phyloP scores from a whole-genome alignment of 2,329 filamentous ascomycete species.

The Penicillium sp. region DNA sequence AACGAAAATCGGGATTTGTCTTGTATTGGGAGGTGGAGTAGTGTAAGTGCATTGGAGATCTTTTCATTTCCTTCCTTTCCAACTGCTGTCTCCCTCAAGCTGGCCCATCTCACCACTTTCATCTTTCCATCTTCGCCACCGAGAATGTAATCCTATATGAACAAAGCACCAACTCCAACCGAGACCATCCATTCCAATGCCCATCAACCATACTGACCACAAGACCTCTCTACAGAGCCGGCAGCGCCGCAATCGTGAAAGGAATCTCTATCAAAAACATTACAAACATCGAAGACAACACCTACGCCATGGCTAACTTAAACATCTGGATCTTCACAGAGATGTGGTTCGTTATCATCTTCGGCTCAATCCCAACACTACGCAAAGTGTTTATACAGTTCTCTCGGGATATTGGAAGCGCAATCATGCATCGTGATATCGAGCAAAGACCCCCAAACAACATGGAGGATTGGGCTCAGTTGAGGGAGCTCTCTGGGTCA shows the following conservation, averaged over 20 bases:
- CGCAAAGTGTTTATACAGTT: not conserved
- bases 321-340: conserved; percentile 24
- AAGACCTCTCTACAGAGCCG: conserved; percentile 6
- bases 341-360: conserved; percentile 25
- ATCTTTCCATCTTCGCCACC: too few relatives aligned
- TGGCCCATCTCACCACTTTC: too few relatives aligned
- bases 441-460: not conserved
- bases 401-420: not conserved
- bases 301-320: conserved; percentile 17
- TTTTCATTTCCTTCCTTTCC: not conserved
- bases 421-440: not conserved
- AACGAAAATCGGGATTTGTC: conserved; percentile 18
- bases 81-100: too few relatives aligned
- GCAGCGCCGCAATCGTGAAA: conserved; percentile 21
- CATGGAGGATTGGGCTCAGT: not conserved
- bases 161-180: too few relatives aligned
- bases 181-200: too few relatives aligned
- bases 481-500: not conserved
- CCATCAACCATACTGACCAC: not conserved
- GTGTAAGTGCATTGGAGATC: conserved; percentile 8
- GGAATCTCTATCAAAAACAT: conserved; percentile 20
- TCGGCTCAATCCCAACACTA: conserved; percentile 18
- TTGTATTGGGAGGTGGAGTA: conserved; percentile 21
- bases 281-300: conserved; percentile 9
- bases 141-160: too few relatives aligned